phyloP scores from a whole-genome alignment of 2,329 filamentous ascomycete species.

The Xylariales sp. region DNA sequence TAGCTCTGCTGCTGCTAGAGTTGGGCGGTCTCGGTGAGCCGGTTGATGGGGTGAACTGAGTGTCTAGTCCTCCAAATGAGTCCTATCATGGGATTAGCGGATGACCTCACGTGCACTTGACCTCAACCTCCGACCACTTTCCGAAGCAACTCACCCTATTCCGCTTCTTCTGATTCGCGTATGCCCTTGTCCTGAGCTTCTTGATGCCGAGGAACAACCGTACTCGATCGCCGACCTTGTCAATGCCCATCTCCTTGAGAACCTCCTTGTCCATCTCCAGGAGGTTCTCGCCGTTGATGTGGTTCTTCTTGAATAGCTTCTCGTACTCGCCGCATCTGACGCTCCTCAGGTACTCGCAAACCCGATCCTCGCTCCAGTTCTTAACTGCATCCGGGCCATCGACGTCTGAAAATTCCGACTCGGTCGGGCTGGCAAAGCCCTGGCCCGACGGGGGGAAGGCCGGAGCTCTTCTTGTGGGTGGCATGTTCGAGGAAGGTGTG shows the following conservation, averaged over 20 bases:
- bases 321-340: conserved; percentile 96
- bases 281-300: conserved; percentile 96
- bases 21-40: conserved; percentile 60
- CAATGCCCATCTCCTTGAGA: conserved; percentile 95
- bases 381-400: conserved; percentile 71
- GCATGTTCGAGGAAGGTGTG: conserved; percentile 43
- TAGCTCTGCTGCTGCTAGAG: conserved; percentile 40
- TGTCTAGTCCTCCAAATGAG: conserved; percentile 76
- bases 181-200: conserved; percentile 71
- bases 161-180: conserved; percentile 73
- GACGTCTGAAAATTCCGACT: conserved; percentile 85
- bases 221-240: conserved; percentile 94
- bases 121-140: not conserved
- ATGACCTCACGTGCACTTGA: conserved; percentile 13
- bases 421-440: conserved; percentile 74
- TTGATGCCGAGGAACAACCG: conserved; percentile 84
- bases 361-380: conserved; percentile 87
- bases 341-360: conserved; percentile 83
- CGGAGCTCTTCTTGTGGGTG: conserved; percentile 48
- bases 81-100: conserved; percentile 48
- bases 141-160: conserved; percentile 65
- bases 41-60: conserved; percentile 55
- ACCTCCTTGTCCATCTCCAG: conserved; percentile 96
- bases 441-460: conserved; percentile 46
- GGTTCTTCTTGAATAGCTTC: conserved; percentile 80